A percentile compares a stretch with the other conserved stretches of the same genome.
phyloP scores from a whole-genome alignment of 1,139 yeast species.

The Hanseniaspora uvarum region DNA sequence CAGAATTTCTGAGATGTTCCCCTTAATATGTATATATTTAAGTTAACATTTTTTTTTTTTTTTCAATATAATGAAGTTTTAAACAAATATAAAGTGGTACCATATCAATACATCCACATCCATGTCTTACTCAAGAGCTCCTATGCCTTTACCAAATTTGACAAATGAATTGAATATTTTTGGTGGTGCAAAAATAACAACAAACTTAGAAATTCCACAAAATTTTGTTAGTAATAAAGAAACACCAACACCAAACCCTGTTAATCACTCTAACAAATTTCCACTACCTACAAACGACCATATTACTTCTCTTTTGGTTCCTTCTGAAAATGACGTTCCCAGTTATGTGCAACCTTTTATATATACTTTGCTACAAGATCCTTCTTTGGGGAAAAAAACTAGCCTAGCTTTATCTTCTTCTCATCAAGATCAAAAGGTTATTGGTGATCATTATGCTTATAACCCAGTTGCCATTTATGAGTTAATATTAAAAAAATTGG shows the following conservation, averaged over 20 bases:
- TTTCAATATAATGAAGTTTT: neutral
- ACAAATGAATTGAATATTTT: neutral
- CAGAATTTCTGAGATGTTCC: too few species aligned
- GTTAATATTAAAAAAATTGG: neutral
- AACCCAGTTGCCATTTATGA: slow-evolving; percentile 13
- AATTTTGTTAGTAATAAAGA: neutral
- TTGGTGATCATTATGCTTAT: slow-evolving; percentile 12
- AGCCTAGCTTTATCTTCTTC: neutral
- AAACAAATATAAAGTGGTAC: neutral
- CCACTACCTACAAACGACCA: slow-evolving; percentile 13
- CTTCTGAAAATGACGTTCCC: slow-evolving; percentile 2
- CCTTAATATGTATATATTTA: too few species aligned
- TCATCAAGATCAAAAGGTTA: neutral
- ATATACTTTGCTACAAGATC: neutral
- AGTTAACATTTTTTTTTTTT: neutral
- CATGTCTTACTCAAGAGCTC: slow-evolving; percentile 5
- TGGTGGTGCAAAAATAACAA: neutral
- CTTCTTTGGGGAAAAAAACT: neutral
- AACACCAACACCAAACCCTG: neutral
- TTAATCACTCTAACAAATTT: neutral
- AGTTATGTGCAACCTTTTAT: slow-evolving; percentile 11
- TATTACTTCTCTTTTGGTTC: neutral
- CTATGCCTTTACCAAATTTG: slow-evolving; percentile 5
- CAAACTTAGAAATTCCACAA: neutral
- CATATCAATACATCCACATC: neutral